Conservation (phyloP, 2,329 filamentous ascomycete genomes). For the Xylariales sp. region DNA sequence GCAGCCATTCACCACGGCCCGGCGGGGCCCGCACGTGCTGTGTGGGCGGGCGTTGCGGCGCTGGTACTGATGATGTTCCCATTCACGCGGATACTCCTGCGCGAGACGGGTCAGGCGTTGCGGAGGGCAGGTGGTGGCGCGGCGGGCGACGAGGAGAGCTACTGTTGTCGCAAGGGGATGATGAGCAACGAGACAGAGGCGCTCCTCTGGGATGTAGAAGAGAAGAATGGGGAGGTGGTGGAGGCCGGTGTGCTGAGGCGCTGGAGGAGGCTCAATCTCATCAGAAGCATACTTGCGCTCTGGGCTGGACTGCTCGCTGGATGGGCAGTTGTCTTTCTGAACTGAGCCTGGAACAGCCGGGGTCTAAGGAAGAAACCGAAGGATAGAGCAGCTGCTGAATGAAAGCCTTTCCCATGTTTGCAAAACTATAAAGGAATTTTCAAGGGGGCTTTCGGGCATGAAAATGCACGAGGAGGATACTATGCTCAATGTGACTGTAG, state of each 20-base stretch:
- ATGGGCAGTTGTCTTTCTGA: not conserved
- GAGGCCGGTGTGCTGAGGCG: slow-evolving; percentile 1
- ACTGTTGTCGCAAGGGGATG: no score
- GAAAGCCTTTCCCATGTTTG: no score
- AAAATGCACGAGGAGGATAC: no score
- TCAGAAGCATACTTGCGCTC: slow-evolving; percentile 2
- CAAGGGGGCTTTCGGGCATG: no score
- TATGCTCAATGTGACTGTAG: no score
- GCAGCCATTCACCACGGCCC: not conserved
- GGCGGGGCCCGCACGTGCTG: not conserved
- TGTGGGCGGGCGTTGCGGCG: not conserved
- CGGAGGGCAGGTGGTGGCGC: not conserved
- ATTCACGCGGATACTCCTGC: slow-evolving; percentile 1
- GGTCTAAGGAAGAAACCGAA: not conserved
- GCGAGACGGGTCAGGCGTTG: not conserved
- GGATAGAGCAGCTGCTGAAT: not conserved
- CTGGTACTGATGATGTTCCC: not conserved
- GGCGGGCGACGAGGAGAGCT: not conserved
- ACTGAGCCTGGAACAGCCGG: no score
- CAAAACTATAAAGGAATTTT: no score
- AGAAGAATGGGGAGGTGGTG: not conserved
- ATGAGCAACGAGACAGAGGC: not conserved
- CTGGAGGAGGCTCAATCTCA: slow-evolving; percentile 1
- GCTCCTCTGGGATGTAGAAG: not conserved
- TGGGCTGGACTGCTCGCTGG: not conserved